Evolutionary conservation across 2,329 filamentous ascomycete species (phyloP).

Genomic region (Trichoderma endophyticum): DNA sequence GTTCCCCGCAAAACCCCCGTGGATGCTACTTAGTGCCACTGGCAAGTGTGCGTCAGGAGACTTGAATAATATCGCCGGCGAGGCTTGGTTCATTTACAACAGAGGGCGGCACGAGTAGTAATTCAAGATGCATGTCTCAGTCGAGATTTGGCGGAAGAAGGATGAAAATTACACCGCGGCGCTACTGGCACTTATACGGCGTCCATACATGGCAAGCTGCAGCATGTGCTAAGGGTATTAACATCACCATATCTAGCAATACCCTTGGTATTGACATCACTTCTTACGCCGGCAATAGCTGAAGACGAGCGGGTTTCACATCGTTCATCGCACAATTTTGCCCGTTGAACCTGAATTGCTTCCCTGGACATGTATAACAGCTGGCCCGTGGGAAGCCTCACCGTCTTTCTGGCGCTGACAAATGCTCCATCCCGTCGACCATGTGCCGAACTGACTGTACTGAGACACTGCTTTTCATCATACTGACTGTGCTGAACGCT

Average conservation of each 20-base stretch:
- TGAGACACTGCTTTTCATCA: not conserved
- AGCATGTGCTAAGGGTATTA: no score
- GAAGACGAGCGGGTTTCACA: not conserved
- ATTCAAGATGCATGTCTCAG: not conserved
- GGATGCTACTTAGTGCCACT: not conserved
- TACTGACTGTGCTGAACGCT: not conserved
- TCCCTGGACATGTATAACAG: not conserved
- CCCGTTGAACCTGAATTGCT: not conserved
- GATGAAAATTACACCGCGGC: not conserved
- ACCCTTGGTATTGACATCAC: not conserved
- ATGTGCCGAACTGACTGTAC: not conserved
- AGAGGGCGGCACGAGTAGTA: not conserved
- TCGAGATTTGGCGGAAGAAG: not conserved
- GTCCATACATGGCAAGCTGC: not conserved
- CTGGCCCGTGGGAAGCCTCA: not conserved
- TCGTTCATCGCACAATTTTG: not conserved
- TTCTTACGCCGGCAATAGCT: not conserved
- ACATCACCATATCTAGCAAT: not conserved
- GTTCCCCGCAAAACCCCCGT: not conserved
- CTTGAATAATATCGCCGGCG: not conserved
- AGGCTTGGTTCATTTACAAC: not conserved
- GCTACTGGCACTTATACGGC: not conserved
- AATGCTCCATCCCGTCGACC: not conserved
- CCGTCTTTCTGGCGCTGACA: constrained; percentile 7
- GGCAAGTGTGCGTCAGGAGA: not conserved